Evolutionary conservation across 1,284 basidiomycete species (phyloP).

Genomic region (Puccinia hordei): DNA sequence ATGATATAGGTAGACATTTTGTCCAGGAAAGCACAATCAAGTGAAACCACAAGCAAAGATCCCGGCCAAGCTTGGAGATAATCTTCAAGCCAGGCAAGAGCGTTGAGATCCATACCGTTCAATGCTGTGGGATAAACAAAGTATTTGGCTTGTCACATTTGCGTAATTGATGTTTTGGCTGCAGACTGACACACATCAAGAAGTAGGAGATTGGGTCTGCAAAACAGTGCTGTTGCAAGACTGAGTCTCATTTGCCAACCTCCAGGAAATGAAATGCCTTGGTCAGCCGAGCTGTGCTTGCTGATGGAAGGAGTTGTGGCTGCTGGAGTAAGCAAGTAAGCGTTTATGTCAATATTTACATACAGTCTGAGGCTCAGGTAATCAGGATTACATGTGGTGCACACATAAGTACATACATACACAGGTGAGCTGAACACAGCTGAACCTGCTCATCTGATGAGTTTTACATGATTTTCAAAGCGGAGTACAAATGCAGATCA

Average conservation of each 20-base stretch:
- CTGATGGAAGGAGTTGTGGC: too few relatives aligned
- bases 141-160: not conserved
- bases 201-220: conserved; percentile 79
- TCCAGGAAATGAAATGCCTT: conserved; percentile 92
- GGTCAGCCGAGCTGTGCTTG: conserved; percentile 58
- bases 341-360: too few relatives aligned
- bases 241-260: conserved; percentile 75
- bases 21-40: conserved; percentile 98
- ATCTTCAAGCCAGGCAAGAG: conserved; percentile 77
- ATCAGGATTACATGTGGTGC: too few relatives aligned
- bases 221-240: conserved; percentile 79
- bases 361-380: too few relatives aligned
- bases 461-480: too few relatives aligned
- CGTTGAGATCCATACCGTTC: conserved; percentile 83
- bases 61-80: conserved; percentile 96
- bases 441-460: too few relatives aligned
- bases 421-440: too few relatives aligned
- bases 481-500: too few relatives aligned
- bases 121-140: conserved; percentile 66
- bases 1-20: conserved; percentile 76
- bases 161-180: not conserved
- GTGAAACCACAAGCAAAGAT: conserved; percentile 93
- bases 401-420: too few relatives aligned
- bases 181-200: conserved; percentile 69
- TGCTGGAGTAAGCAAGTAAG: too few relatives aligned